Evolutionary conservation across 1,284 basidiomycete genomes (phyloP).

Genomic region (Puccinia horiana): DNA sequence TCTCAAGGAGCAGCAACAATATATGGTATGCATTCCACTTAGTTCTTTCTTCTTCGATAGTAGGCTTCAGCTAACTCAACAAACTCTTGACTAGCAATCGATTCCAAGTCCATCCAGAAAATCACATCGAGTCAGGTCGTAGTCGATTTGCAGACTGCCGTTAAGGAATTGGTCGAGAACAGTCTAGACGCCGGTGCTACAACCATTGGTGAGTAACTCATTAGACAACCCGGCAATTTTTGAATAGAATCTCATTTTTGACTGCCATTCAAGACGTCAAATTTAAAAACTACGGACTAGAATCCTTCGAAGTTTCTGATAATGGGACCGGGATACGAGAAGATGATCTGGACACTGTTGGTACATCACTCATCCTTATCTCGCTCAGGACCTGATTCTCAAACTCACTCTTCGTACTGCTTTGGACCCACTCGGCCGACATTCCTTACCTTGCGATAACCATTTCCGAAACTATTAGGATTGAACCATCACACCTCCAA

Average conservation of each 20-base stretch:
- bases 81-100: constrained; percentile 65
- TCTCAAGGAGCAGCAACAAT: constrained; percentile 14
- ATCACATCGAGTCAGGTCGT: constrained; percentile 95
- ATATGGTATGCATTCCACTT: background rate
- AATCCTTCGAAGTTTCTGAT: constrained; percentile 85
- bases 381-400: background rate
- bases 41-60: background rate
- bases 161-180: constrained; percentile 97
- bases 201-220: constrained; percentile 69
- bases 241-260: constrained; percentile 14
- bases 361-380: constrained; percentile 62
- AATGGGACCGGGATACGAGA: constrained; percentile 84
- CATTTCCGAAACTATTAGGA: constrained; percentile 61
- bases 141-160: constrained; percentile 82
- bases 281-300: constrained; percentile 84
- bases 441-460: constrained; percentile 33
- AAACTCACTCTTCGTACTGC: background rate
- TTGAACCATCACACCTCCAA: constrained; percentile 95
- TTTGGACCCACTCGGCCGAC: background rate
- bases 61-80: background rate
- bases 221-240: background rate
- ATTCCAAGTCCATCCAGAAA: constrained; percentile 73
- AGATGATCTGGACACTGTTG: constrained; percentile 74
- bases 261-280: constrained; percentile 70
- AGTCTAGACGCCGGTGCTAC: constrained; percentile 89